Evolutionary conservation across 164 flowering plant species (phyloP).

Genomic region (Tetracentron sinense): DNA sequence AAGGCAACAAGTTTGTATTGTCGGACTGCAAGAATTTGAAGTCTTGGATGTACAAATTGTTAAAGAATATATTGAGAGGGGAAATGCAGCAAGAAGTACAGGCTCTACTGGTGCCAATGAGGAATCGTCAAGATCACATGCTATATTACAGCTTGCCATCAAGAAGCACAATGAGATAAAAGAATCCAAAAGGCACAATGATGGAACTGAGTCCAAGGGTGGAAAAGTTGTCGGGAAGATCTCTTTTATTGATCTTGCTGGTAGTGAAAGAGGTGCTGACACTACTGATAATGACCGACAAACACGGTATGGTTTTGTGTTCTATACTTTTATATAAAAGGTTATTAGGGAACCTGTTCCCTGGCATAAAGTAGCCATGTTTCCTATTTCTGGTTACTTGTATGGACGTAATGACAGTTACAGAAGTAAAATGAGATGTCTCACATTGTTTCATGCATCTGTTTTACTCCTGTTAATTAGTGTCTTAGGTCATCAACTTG

Average conservation of each 20-base stretch:
- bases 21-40: constrained; percentile 97
- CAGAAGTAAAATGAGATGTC: neutral
- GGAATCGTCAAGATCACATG: constrained; percentile 98
- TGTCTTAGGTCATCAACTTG: neutral
- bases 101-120: constrained; percentile 99
- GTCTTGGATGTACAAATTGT: constrained; percentile 95
- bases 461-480: neutral
- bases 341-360: too few relatives aligned
- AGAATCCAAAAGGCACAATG: constrained; percentile 60
- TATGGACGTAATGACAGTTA: neutral
- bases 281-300: constrained; percentile 98
- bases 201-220: constrained; percentile 57
- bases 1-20: constrained; percentile 96
- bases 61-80: constrained; percentile 91
- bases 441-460: neutral
- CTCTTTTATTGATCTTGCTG: constrained; percentile 98
- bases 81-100: constrained; percentile 94
- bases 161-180: constrained; percentile 82
- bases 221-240: constrained; percentile 91
- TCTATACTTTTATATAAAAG: too few relatives aligned
- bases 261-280: constrained; percentile 99
- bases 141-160: constrained; percentile 83
- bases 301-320: constrained; percentile 54
- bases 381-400: neutral
- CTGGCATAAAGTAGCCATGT: too few relatives aligned